phyloP scores from a whole-genome alignment of 78 protist genomes.

The Dictyostelium citrinum region DNA sequence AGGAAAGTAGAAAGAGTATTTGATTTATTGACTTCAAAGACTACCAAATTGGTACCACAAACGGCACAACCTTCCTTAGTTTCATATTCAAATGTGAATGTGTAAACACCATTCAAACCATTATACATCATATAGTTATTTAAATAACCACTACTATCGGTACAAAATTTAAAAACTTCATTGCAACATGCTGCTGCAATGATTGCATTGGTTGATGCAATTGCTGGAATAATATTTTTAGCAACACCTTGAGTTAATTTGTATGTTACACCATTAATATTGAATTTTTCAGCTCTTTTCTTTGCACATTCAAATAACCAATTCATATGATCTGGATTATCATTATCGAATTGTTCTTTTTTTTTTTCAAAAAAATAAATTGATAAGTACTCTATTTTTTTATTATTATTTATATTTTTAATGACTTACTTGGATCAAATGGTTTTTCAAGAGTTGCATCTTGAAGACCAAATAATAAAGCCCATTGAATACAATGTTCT shows the following conservation, averaged over 20 bases:
- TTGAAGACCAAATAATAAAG: constrained; percentile 66
- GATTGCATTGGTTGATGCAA: constrained; percentile 98
- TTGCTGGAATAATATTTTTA: constrained; percentile 98
- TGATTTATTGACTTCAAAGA: not conserved
- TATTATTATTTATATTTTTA: not conserved
- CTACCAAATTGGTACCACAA: constrained; percentile 65
- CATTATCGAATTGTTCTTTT: constrained; percentile 86
- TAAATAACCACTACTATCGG: constrained; percentile 62
- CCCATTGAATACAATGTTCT: constrained; percentile 97
- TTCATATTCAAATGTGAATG: constrained; percentile 88
- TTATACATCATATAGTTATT: constrained; percentile 92
- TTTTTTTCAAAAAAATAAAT: not conserved
- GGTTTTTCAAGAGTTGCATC: constrained; percentile 32
- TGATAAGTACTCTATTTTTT: not conserved
- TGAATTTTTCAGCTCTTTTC: constrained; percentile 90
- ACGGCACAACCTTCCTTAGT: constrained; percentile 85
- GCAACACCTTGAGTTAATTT: constrained; percentile 94
- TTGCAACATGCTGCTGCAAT: constrained; percentile 94
- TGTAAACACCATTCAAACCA: constrained; percentile 87
- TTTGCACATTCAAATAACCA: constrained; percentile 91
- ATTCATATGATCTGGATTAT: constrained; percentile 92
- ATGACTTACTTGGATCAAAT: constrained; percentile 44
- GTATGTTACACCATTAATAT: constrained; percentile 95
- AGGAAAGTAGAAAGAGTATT: constrained; percentile 16
- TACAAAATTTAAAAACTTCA: constrained; percentile 95